Evolutionary conservation across 2,329 filamentous ascomycete species (phyloP).

Genomic region (Sphaerulina populicola): DNA sequence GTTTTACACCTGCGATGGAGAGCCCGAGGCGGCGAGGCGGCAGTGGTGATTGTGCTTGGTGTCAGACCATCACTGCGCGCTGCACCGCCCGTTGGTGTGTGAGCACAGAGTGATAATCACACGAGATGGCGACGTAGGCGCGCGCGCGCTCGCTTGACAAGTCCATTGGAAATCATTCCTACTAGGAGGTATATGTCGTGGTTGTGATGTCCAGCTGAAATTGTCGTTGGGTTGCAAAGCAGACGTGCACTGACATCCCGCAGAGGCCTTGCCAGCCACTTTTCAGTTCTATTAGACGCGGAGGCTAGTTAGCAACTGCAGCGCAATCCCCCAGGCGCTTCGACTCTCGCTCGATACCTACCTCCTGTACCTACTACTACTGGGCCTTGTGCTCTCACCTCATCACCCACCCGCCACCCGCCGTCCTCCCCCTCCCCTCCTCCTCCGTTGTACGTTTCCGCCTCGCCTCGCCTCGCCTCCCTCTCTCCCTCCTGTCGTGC

Average conservation of each 20-base stretch:
- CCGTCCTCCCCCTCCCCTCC: too few species aligned
- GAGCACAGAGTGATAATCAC: neutral
- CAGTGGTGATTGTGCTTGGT: neutral
- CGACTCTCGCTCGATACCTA: neutral
- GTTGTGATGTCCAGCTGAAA: neutral
- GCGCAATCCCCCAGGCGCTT: neutral
- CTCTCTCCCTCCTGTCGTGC: too few species aligned
- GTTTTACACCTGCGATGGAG: neutral
- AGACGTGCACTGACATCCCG: neutral
- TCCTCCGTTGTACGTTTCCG: too few species aligned
- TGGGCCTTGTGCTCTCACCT: neutral
- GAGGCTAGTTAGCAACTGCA: neutral
- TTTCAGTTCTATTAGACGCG: neutral
- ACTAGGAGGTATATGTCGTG: neutral
- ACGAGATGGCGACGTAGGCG: neutral
- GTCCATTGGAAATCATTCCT: too few species aligned
- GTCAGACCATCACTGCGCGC: neutral
- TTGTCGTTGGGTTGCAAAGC: neutral
- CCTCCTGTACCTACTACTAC: neutral
- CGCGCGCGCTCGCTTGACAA: neutral
- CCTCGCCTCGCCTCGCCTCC: too few species aligned
- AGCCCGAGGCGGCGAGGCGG: neutral
- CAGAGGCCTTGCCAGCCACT: neutral
- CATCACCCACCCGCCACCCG: neutral
- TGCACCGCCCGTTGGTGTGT: neutral